Base-by-base conservation (phyloP, 2,329 filamentous ascomycete species). In the Xylaria sp. region DNA sequence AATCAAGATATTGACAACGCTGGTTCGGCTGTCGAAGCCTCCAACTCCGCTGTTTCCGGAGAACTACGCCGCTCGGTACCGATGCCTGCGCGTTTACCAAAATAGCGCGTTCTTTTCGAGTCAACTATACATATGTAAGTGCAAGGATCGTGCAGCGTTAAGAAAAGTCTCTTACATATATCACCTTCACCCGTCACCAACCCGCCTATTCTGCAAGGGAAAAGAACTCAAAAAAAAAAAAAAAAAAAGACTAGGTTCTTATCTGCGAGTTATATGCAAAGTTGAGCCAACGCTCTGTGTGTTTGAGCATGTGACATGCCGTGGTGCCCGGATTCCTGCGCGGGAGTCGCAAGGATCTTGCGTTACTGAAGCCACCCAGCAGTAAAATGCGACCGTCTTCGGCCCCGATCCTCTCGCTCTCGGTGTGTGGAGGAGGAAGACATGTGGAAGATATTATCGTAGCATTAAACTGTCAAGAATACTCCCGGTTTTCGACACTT, bases 1-100 rank as follows among this genome's bases (percentile, higher is more conserved):
- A 68, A 70, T 70, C 68, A 70, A 70, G 68, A 70, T 68, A 47
- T 63, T 60, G 68, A 62, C 53, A 50, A 60, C 37, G 65, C n/a
- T 70, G 68, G 60, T 70, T 70, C 65, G 65, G 68, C 60, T 70
- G 59, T 68, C 65, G 47, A 55, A 68, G 63, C 51, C 68, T 68
- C 65, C 65, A 64, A 68, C 61, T 65, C 60, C 60, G 65, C 65
- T 62, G 25, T 65, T 70, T 55, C 65, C 61, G 61, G 61, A 55
- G 18, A 65, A 40, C 5, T 27, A 37, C 35, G 60, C 35, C 44
- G 32, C 57, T 50, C 64, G 68, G 68, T 69, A 68, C 65, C 65
- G 65, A 68, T 60, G 37, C 58, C 60, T 61, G 58, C 58, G 61
- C 27, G 21, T 64, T n/a, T 64, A 65, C 68, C 64, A 53, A 67